phyloP scores from a whole-genome alignment of 208 protist species.

The Wallacemonas sp. region DNA sequence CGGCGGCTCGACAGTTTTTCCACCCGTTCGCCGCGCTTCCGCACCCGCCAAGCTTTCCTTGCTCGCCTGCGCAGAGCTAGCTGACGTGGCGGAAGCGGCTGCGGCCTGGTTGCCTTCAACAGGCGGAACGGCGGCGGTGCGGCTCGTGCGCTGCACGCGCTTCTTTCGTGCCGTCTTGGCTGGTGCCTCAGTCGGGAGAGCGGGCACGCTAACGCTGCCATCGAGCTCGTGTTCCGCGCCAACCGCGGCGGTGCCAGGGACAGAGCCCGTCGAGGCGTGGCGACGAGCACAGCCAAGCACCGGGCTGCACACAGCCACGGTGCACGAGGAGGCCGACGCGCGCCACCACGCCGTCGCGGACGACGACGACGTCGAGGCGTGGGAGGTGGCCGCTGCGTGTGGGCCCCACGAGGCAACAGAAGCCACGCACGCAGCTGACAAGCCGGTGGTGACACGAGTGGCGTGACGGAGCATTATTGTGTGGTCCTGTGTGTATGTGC shows the following conservation, averaged over 20 bases:
- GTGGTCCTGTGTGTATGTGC: no score
- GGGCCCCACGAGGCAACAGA: neutral
- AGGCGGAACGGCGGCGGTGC: neutral
- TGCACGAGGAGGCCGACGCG: no score
- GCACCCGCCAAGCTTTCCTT: neutral
- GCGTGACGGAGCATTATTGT: slow-evolving; percentile 8
- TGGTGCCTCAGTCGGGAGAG: neutral
- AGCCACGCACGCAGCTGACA: neutral
- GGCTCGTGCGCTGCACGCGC: slow-evolving; percentile 1
- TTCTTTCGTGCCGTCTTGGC: slow-evolving; percentile 4
- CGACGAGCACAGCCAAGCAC: neutral
- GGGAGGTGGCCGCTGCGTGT: neutral
- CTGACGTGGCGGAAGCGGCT: neutral
- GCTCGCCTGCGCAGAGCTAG: neutral
- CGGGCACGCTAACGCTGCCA: neutral
- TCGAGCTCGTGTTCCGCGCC: neutral
- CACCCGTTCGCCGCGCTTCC: neutral
- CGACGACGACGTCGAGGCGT: no score
- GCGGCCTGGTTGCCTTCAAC: neutral
- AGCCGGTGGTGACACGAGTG: neutral
- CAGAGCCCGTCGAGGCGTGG: neutral
- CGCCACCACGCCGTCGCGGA: no score
- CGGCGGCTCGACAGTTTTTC: neutral
- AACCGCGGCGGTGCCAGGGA: neutral
- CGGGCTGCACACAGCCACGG: no score